Evolutionary conservation across 78 protist genomes (phyloP), one percentile per base, ranked within the genome.

Genomic region (Chrysochromulina parva): DNA sequence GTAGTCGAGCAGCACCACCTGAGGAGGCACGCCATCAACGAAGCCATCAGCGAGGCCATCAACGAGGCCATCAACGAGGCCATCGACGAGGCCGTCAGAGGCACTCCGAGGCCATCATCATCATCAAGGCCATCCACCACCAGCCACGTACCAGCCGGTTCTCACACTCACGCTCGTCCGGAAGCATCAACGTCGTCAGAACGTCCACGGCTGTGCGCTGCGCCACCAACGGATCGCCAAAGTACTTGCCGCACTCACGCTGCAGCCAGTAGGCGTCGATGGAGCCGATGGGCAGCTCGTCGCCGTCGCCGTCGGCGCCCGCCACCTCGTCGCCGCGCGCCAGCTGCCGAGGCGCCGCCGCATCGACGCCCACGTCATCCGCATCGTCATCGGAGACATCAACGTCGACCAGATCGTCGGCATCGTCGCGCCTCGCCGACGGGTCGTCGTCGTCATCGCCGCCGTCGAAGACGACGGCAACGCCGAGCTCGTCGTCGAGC

Each of bases 401-500:
- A 9, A 76, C 95, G 16, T 59, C 73, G 26, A 85, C 78, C 62
- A 67, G 89, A 22, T 93, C 95, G 19, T 0, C 69, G 62, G 84
- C 88, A 13, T 14, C 62, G 11, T 90, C 86, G 28, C 22, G 19
- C 22, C 9, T 58, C 7, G 7, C 24, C 7, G 62, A 7, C 13
- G 13, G 7, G 24, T 60, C 92, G 54, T 52, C 67, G 84, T 58
- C 24, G 24, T 58, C 62, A 58, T 58, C 62, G 13, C 91, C 96
- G 28, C 94, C 97, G 48, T 96, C 97, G n/a, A 96, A 92, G 50
- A 96, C 92, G 59, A 96, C 97, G 38, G 98, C 96, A 1, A 96
- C 98, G 48, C 96, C 96, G 7, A 87, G 92, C 54, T 95, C 94
- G 26, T 96, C 98, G 74, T 95, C 98, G 4, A 93, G 50, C 16